These are phyloP conservation scores for Exutisphaerella laricina DNA, from an alignment of 2,329 filamentous ascomycete genomes.

Conservation along the genomic window DNA sequence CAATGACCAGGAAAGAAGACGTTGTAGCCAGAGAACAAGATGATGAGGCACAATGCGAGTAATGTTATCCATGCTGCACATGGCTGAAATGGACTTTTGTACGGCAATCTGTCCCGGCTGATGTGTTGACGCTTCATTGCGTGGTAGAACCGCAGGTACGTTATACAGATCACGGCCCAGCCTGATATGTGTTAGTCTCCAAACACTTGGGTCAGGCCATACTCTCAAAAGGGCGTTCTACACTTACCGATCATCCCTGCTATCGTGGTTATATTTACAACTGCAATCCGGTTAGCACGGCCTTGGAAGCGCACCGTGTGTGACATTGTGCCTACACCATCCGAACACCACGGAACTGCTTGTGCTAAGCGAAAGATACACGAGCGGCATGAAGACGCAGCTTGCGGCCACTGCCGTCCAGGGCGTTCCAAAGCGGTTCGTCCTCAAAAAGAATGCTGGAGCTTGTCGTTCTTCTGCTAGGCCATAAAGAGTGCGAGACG, in stretches of 20 bases:
- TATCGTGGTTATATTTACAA: slow-evolving; percentile 18
- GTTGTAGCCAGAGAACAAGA: slow-evolving; percentile 57
- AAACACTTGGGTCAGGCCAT: no score
- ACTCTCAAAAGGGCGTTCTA: no score
- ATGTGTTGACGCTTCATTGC: slow-evolving; percentile 12
- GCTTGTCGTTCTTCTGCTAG: slow-evolving; percentile 47
- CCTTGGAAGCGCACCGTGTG: background rate
- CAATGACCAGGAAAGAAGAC: slow-evolving; percentile 51
- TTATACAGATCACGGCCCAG: slow-evolving; percentile 17
- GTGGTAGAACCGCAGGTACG: slow-evolving; percentile 15
- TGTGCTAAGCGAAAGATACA: slow-evolving; percentile 14
- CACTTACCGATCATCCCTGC: slow-evolving; percentile 16
- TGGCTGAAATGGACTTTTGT: slow-evolving; percentile 43
- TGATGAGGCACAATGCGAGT: slow-evolving; percentile 53
- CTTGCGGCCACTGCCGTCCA: slow-evolving; percentile 12
- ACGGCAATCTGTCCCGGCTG: slow-evolving; percentile 24
- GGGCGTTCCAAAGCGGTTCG: slow-evolving; percentile 15
- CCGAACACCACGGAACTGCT: slow-evolving; percentile 16
- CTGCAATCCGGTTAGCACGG: background rate
- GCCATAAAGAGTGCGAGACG: slow-evolving; percentile 46
- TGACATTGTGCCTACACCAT: slow-evolving; percentile 5
- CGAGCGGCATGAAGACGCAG: slow-evolving; percentile 15
- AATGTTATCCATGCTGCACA: slow-evolving; percentile 54
- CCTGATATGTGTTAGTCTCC: no score
- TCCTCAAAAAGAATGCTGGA: slow-evolving; percentile 44